Evolutionary conservation across 441 rosid species (phyloP).

Genomic region (Viola pubescens): DNA sequence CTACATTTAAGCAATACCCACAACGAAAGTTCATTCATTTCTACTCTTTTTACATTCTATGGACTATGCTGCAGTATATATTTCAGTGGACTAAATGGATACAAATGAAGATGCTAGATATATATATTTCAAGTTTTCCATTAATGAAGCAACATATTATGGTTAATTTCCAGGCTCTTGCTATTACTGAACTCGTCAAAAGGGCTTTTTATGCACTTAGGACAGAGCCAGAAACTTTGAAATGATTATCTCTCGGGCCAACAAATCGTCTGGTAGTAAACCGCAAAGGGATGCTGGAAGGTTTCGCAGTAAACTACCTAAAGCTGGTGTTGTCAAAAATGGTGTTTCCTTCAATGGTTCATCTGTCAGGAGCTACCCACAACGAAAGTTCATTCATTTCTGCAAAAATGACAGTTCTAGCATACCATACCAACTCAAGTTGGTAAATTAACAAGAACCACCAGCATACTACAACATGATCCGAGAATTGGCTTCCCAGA

Average conservation of each 20-base stretch:
- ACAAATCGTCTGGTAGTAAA: constrained; percentile 15
- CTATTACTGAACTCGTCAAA: constrained; percentile 29
- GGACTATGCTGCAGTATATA: no score
- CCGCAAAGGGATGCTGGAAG: constrained; percentile 21
- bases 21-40: no score
- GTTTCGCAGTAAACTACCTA: constrained; percentile 3
- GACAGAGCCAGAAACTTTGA: constrained; percentile 33
- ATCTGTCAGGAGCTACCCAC: neutral
- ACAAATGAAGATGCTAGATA: neutral
- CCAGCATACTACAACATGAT: no score
- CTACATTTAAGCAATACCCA: no score
- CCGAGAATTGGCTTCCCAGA: no score
- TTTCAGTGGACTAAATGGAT: no score
- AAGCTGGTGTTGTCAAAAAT: constrained; percentile 8
- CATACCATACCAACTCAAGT: no score
- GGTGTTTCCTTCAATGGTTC: constrained; percentile 4
- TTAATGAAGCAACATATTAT: neutral
- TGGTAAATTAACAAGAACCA: no score
- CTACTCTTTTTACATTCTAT: no score
- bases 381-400: no score
- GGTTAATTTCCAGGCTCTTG: constrained; percentile 33
- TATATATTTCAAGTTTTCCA: neutral
- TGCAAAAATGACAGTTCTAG: no score
- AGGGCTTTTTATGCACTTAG: constrained; percentile 27
- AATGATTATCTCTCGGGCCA: constrained; percentile 17